Percentiles rank a stretch among this genome's conserved stretches.
phyloP scores from a whole-genome alignment of 768 basidiomycete species.

The Leccinum pellstonianum region DNA sequence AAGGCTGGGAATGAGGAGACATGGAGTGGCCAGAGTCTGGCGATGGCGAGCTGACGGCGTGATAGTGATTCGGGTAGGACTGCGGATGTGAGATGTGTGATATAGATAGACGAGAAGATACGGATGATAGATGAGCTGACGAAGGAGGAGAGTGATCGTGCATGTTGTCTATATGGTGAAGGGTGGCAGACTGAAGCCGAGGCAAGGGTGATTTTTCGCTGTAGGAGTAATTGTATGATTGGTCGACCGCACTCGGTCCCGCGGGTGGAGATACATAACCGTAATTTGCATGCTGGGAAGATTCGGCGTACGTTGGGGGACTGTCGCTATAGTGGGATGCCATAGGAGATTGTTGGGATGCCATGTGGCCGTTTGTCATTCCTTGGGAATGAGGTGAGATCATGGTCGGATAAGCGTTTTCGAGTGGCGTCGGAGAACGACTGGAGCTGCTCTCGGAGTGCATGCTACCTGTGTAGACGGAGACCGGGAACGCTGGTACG shows the following conservation, averaged over 20 bases:
- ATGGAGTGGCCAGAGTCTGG: slow-evolving; percentile 53
- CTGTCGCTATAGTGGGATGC: slow-evolving; percentile 32
- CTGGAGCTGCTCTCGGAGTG: slow-evolving; percentile 38
- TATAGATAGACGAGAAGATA: slow-evolving; percentile 56
- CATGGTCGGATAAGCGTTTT: slow-evolving; percentile 41
- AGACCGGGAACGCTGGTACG: slow-evolving; percentile 41
- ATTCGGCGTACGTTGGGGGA: slow-evolving; percentile 30
- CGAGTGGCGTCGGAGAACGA: slow-evolving; percentile 48
- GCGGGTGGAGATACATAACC: slow-evolving; percentile 28
- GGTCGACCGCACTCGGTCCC: slow-evolving; percentile 25
- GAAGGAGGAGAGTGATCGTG: slow-evolving; percentile 33
- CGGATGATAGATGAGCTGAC: slow-evolving; percentile 33
- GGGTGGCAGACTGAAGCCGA: slow-evolving; percentile 29
- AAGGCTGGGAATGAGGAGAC: slow-evolving; percentile 34
- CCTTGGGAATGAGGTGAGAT: slow-evolving; percentile 33
- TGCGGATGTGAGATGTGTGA: slow-evolving; percentile 60
- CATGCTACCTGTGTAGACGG: slow-evolving; percentile 25
- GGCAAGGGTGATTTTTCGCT: slow-evolving; percentile 31
- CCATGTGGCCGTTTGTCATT: slow-evolving; percentile 36
- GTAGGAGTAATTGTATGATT: slow-evolving; percentile 31
- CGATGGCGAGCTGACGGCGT: slow-evolving; percentile 42
- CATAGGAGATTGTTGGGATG: slow-evolving; percentile 31
- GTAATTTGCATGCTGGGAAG: slow-evolving; percentile 34
- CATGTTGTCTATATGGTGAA: slow-evolving; percentile 30
- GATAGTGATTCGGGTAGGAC: slow-evolving; percentile 39